These are phyloP conservation scores for Aspergillus tamarii DNA, from an alignment of 2,329 filamentous ascomycete genomes.

Conservation along the genomic window DNA sequence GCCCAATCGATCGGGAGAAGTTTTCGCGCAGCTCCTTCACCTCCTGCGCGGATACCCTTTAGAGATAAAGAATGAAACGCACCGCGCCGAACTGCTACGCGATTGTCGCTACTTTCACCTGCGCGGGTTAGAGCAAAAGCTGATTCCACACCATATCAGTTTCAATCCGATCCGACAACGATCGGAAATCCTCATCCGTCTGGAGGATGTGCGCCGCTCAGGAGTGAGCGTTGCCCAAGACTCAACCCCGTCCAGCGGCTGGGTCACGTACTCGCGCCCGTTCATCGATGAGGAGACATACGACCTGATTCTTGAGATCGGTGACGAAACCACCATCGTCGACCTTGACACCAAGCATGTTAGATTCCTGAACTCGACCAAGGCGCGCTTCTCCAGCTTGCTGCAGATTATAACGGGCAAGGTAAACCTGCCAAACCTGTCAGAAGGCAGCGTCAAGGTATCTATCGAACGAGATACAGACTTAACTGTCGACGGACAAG, in stretches of 20 bases:
- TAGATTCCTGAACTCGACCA: conserved; percentile 73
- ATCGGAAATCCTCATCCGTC: conserved; percentile 75
- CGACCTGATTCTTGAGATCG: conserved; percentile 81
- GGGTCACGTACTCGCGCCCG: conserved; percentile 80
- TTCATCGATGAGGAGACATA: conserved; percentile 76
- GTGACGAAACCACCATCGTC: conserved; percentile 65
- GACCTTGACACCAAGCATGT: conserved; percentile 60
- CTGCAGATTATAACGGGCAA: conserved; percentile 82
- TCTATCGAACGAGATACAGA: conserved; percentile 58
- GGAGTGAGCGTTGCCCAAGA: conserved; percentile 67
- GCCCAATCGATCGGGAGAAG: conserved; percentile 78
- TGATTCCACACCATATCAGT: conserved; percentile 75
- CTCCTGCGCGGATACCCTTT: conserved; percentile 83
- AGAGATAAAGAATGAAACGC: conserved; percentile 72
- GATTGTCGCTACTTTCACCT: conserved; percentile 94
- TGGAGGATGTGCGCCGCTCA: conserved; percentile 88
- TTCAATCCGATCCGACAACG: conserved; percentile 72
- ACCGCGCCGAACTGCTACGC: conserved; percentile 75
- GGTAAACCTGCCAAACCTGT: conserved; percentile 51
- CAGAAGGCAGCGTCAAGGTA: neutral
- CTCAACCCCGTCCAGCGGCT: conserved; percentile 45
- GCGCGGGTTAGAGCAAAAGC: conserved; percentile 83
- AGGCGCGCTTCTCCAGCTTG: conserved; percentile 70
- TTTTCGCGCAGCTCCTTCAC: conserved; percentile 80
- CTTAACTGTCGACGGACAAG: conserved; percentile 45